Conservation (phyloP, 2,329 filamentous ascomycete species). For the Diaporthe ampelina region DNA sequence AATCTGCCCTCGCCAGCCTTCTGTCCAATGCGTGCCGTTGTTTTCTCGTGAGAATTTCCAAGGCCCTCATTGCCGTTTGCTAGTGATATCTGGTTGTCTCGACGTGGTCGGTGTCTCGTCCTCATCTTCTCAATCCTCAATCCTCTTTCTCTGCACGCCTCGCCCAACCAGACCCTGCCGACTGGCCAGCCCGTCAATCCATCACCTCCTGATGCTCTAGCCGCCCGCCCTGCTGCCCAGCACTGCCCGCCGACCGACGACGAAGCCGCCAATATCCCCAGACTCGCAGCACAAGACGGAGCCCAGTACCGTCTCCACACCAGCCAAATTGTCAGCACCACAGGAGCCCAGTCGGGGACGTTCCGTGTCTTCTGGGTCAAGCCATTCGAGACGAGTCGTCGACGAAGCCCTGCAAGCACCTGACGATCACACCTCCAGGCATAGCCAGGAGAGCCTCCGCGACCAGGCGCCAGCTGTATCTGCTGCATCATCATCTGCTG, state of each 20-base stretch:
- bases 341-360: slow-evolving; percentile 60
- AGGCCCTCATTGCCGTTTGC: neutral
- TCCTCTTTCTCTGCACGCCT: neutral
- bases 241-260: slow-evolving; percentile 8
- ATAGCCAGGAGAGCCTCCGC: slow-evolving; percentile 46
- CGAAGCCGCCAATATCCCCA: slow-evolving; percentile 25
- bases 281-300: slow-evolving; percentile 39
- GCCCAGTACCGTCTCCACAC: slow-evolving; percentile 43
- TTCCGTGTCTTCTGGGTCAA: slow-evolving; percentile 57
- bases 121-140: neutral
- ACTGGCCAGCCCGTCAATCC: slow-evolving; percentile 17
- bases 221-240: slow-evolving; percentile 28
- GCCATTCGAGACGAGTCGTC: slow-evolving; percentile 47
- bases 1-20: slow-evolving; percentile 11
- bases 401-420: slow-evolving; percentile 49
- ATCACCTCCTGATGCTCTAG: slow-evolving; percentile 29
- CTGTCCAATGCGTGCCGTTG: slow-evolving; percentile 16
- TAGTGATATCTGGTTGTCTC: neutral
- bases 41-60: slow-evolving; percentile 23
- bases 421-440: slow-evolving; percentile 41
- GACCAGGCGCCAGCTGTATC: slow-evolving; percentile 47
- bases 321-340: slow-evolving; percentile 64
- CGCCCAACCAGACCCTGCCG: neutral
- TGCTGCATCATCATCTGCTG: slow-evolving; percentile 44
- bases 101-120: neutral